A percentile compares a stretch with the other conserved stretches of the same genome.
Conservation (phyloP, 1,284 basidiomycete genomes). For the Trichosporon sp. region DNA sequence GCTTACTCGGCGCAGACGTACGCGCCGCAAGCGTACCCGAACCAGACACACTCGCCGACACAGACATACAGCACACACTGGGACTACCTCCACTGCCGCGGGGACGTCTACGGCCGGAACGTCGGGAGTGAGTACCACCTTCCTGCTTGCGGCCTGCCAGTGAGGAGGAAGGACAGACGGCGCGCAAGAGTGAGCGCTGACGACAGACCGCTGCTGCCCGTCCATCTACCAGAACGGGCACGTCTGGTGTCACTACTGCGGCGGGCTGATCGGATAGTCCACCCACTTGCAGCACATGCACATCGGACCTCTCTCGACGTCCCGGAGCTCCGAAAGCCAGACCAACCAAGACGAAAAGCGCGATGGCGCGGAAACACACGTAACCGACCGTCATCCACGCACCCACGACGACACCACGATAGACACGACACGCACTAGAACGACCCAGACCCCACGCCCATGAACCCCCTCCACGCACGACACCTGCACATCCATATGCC, state of each 20-base stretch:
- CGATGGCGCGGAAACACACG: not conserved
- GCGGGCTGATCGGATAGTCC: not conserved
- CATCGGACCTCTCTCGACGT: too few relatives aligned
- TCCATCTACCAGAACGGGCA: not conserved
- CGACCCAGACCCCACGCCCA: too few relatives aligned
- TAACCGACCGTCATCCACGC: not conserved
- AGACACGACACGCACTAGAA: not conserved
- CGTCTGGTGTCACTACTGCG: conserved; percentile 1
- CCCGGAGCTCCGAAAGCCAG: too few relatives aligned
- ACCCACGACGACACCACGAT: not conserved
- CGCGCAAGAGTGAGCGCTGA: not conserved
- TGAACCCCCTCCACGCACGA: too few relatives aligned
- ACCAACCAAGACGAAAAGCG: too few relatives aligned
- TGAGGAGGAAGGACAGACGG: too few relatives aligned
- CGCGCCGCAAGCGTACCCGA: not conserved
- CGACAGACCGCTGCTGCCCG: not conserved
- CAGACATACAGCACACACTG: not conserved
- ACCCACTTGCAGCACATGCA: too few relatives aligned
- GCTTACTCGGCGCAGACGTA: too few relatives aligned
- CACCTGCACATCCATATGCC: not conserved
- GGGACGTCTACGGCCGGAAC: not conserved
- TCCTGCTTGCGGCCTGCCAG: too few relatives aligned
- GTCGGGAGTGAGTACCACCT: not conserved
- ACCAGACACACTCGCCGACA: not conserved
- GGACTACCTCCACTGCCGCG: not conserved